Evolutionary conservation across 2,329 filamentous ascomycete genomes (phyloP), one percentile per base, ranked within the genome.

Genomic region (Fusarium sp.): DNA sequence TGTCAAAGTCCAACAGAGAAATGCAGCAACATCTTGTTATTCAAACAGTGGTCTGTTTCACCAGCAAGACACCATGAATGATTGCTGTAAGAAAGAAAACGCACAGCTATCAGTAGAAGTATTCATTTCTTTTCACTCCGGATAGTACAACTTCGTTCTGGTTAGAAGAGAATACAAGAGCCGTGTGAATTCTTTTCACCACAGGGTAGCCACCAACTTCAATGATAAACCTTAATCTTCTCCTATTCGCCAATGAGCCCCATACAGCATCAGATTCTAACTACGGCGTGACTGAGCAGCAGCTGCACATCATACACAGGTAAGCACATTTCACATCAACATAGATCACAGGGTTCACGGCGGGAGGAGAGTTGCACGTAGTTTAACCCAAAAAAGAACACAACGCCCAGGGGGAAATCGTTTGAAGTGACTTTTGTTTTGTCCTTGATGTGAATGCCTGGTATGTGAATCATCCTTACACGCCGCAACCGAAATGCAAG

Each of bases 401-500:
- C 47, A 56, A 56, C 43, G 62, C 58, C 52, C 52, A 52, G 61
- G 58, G 28, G 43, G 44, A 57, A 64, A 68, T 60, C 41, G 19
- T 65, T 76, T 72, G 71, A 73, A 75, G 72, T 75, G 70, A 75
- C 75, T 76, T 75, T 72, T 75, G 71, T 71, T 71, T 80, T 81
- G 77, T 80, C 77, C 79, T 82, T 81, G 80, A 83, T 83, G 81
- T 82, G 79, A 82, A 82, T 81, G 79, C 79, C 82, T 79, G 67
- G 82, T 80, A 83, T 83, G 68, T 71, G 78, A 82, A 80, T 82
- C 66, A 81, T 82, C 81, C 80, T 81, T 83, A 82, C 82, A 83
- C 82, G 82, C 82, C 81, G 77, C 80, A 83, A 80, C 82, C 82
- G 77, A 83, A 83, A 84, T 84, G 81, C 82, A 84, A 70, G 81